Evolutionary conservation across 768 basidiomycete species (phyloP), one percentile per base, ranked within the genome.

Genomic region (Calocybe indica): DNA sequence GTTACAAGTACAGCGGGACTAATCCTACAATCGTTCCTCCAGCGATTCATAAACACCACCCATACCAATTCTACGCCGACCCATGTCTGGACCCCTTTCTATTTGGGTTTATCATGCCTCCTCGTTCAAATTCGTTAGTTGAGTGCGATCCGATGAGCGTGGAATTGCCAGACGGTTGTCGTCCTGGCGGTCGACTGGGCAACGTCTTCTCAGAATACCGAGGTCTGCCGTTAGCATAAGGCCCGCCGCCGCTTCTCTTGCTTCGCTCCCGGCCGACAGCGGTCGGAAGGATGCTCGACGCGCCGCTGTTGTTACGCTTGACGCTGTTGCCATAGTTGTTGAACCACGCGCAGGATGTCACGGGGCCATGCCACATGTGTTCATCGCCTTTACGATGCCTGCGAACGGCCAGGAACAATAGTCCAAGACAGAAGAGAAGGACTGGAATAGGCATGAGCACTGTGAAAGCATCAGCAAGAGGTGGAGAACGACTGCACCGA

Each of bases 311-410:
- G n/a, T 59, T 61, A 14, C 62, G 55, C 28, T 64, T 62, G 39
- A 58, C 56, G 37, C 55, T 67, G 48, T 74, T 68, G 35, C 75
- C 73, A 48, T 77, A 77, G 37, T 62, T 62, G 50, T 75, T 73
- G 64, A 88, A 86, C 86, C 85, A 88, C 45, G 83, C 79, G 61
- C 79, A 85, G 10, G 74, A 73, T 1, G 87, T 84, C 44, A 85
- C 82, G 6, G 87, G 81, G 7, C 72, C 73, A 52, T 78, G 67
- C 88, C 86, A 88, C 71, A 88, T 83, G 56, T 70, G 63, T 42
- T 69, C 64, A 52, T 76, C 75, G 15, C 75, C 75, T 15, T 63
- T 67, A 37, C 64, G 62, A 49, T 74, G 73, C 48, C 69, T 66
- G 37, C 73, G 62, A 35, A 71, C 33, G 6, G 73, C 75, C 46